These are phyloP conservation scores for Lipomyces chichibuensis DNA, from an alignment of 805 yeast species.

Conservation along the genomic window DNA sequence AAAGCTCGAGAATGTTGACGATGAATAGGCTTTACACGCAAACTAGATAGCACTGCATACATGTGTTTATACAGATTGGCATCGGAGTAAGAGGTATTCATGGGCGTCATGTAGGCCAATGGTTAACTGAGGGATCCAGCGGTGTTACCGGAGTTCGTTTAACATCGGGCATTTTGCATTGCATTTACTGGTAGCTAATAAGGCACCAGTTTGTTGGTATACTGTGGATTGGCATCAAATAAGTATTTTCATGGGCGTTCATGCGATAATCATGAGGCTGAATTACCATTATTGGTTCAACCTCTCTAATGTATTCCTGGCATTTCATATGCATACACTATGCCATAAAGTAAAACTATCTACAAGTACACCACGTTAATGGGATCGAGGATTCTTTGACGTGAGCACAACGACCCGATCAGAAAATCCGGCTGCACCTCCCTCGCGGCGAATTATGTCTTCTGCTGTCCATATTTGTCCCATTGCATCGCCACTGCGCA, in stretches of 20 bases:
- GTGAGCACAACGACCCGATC: conserved; percentile 74
- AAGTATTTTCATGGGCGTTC: neutral
- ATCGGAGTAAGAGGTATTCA: neutral
- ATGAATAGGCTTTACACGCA: neutral
- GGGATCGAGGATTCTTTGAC: conserved; percentile 72
- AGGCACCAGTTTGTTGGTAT: neutral
- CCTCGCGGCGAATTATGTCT: conserved; percentile 71
- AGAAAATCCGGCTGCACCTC: conserved; percentile 92
- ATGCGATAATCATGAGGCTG: neutral
- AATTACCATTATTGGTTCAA: neutral
- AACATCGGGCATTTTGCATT: neutral
- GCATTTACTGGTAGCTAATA: neutral
- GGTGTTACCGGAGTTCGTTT: neutral
- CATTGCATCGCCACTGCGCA: conserved; percentile 38
- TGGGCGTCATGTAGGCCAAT: neutral
- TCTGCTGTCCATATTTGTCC: conserved; percentile 47
- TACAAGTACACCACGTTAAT: conserved; percentile 44
- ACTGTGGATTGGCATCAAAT: neutral
- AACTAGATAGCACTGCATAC: neutral
- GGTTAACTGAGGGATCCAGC: neutral
- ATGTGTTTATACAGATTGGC: neutral
- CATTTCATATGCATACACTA: neutral
- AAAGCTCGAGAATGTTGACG: neutral
- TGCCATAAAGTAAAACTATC: neutral
- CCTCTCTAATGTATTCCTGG: neutral